Conservation (phyloP, 805 yeast genomes). For the Cyberlindnera saturnus region DNA sequence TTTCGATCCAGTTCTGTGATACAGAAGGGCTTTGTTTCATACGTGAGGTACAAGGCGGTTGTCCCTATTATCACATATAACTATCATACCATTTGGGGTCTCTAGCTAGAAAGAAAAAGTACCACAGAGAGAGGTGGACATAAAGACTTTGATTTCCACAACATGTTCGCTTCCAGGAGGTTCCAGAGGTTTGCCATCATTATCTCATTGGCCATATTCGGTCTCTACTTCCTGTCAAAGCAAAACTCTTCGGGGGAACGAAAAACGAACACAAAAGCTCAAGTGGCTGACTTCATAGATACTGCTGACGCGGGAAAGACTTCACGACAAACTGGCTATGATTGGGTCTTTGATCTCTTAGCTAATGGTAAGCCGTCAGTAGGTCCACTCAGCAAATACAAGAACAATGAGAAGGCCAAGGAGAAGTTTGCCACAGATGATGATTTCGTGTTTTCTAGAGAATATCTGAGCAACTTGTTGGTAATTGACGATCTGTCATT, state of each 20-base stretch:
- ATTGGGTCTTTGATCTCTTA: slow-evolving; percentile 24
- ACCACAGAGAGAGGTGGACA: no score
- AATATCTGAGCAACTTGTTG: slow-evolving; percentile 38
- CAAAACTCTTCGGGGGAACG: neutral
- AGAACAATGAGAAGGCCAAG: slow-evolving; percentile 33
- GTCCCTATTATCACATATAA: no score
- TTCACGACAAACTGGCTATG: slow-evolving; percentile 8
- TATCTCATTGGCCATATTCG: neutral
- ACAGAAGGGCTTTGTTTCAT: no score
- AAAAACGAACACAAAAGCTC: neutral
- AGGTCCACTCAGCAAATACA: slow-evolving; percentile 38
- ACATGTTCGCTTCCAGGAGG: slow-evolving; percentile 2
- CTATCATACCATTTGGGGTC: no score
- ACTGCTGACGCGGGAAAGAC: neutral
- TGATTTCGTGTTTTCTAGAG: slow-evolving; percentile 38
- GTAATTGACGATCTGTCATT: slow-evolving; percentile 32
- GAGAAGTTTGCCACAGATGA: slow-evolving; percentile 36
- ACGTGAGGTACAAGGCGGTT: no score
- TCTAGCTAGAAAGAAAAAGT: no score
- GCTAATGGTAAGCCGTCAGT: slow-evolving; percentile 31
- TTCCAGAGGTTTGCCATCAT: slow-evolving; percentile 4
- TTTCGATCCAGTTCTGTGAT: no score
- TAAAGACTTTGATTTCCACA: neutral
- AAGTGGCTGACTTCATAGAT: neutral
- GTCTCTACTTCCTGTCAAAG: neutral